phyloP scores from a whole-genome alignment of 148 eudicot species.

The Limonium bicolor region DNA sequence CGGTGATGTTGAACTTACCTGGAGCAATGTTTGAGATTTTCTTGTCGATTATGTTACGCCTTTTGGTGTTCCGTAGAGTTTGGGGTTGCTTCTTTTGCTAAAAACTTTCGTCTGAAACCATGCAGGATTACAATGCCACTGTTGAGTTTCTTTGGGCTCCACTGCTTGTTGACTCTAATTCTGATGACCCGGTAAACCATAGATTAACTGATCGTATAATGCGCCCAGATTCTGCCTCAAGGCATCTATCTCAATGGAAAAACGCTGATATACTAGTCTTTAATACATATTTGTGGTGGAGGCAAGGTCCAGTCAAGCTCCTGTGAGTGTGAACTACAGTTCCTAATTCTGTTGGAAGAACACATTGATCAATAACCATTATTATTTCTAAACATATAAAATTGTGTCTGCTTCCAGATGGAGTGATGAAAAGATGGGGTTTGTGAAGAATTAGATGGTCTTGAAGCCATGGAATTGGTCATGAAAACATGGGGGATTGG shows the following conservation, averaged over 20 bases:
- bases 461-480: slow-evolving; percentile 80
- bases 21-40: no score
- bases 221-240: slow-evolving; percentile 56
- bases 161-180: slow-evolving; percentile 76
- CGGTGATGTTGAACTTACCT: no score
- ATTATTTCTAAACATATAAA: slow-evolving; percentile 7
- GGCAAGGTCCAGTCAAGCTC: slow-evolving; percentile 80
- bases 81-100: background rate
- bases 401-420: slow-evolving; percentile 53
- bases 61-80: background rate
- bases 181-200: slow-evolving; percentile 84
- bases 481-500: slow-evolving; percentile 95
- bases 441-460: slow-evolving; percentile 73
- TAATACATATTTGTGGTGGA: slow-evolving; percentile 90
- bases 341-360: background rate
- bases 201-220: slow-evolving; percentile 67
- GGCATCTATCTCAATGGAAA: slow-evolving; percentile 69
- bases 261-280: slow-evolving; percentile 75
- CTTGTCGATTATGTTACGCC: no score
- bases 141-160: slow-evolving; percentile 95
- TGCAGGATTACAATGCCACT: slow-evolving; percentile 78
- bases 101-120: background rate
- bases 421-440: slow-evolving; percentile 50
- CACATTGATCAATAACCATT: background rate
- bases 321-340: slow-evolving; percentile 33